Evolutionary conservation across 179 eudicot species (phyloP).

Genomic region (Beta corolliflora): DNA sequence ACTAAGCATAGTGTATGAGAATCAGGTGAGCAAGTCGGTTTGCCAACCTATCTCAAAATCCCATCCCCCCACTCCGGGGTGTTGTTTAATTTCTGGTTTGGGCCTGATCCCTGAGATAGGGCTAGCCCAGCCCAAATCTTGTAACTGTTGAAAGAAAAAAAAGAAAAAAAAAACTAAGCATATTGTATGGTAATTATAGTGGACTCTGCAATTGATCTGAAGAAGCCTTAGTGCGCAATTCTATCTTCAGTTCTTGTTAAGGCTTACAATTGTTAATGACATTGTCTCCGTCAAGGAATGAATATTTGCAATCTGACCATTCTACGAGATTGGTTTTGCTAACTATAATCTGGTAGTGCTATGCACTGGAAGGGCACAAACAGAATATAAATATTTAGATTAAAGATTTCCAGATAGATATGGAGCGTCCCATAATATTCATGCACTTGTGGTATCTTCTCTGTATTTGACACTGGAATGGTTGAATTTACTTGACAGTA

Average conservation of each 20-base stretch:
- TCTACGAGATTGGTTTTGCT: background rate
- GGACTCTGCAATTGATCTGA: background rate
- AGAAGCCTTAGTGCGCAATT: background rate
- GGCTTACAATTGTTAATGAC: background rate
- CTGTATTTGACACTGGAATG: constrained; percentile 4
- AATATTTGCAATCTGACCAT: background rate
- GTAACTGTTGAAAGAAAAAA: too few relatives aligned
- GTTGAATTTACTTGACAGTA: constrained; percentile 47
- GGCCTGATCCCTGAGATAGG: too few relatives aligned
- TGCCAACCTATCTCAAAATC: too few relatives aligned
- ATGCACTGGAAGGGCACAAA: background rate
- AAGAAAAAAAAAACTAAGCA: too few relatives aligned
- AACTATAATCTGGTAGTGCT: background rate
- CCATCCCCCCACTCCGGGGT: too few relatives aligned
- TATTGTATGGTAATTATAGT: background rate
- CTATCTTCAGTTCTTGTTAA: background rate
- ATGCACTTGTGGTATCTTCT: constrained; percentile 10
- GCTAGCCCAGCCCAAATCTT: too few relatives aligned
- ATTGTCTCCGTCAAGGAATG: background rate
- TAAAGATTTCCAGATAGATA: background rate
- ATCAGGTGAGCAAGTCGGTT: too few relatives aligned
- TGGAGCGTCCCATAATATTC: background rate
- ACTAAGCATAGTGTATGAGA: background rate
- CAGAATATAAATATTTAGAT: background rate
- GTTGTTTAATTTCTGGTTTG: too few relatives aligned